Percentiles rank a stretch among this genome's conserved stretches.
phyloP scores from a whole-genome alignment of 2,329 filamentous ascomycete species.

The Cercospora sesami region DNA sequence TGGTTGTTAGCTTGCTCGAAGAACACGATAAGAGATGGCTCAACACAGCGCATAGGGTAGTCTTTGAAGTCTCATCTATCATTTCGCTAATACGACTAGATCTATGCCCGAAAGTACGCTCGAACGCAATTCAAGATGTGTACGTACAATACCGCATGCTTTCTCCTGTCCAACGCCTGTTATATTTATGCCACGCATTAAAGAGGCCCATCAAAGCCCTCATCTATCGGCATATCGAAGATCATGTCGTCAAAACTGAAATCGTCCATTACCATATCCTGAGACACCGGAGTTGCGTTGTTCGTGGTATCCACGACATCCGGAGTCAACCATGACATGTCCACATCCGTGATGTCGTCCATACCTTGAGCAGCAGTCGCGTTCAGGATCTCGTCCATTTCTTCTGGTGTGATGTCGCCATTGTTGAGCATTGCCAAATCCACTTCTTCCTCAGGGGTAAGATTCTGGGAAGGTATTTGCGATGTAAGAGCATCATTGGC shows the following conservation, averaged over 20 bases:
- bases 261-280: conserved; percentile 29
- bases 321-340: conserved; percentile 14
- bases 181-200: background rate
- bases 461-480: conserved; percentile 14
- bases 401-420: conserved; percentile 18
- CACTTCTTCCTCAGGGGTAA: conserved; percentile 3
- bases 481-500: conserved; percentile 29
- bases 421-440: conserved; percentile 17
- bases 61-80: background rate
- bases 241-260: conserved; percentile 27
- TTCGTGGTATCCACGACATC: conserved; percentile 7
- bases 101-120: background rate
- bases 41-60: too few species aligned
- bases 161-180: background rate
- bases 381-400: conserved; percentile 31
- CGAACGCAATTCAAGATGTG: background rate
- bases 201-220: background rate
- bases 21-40: background rate
- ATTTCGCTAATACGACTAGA: background rate
- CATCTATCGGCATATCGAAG: conserved; percentile 34
- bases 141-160: background rate
- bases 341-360: background rate
- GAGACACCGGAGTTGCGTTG: conserved; percentile 4
- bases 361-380: conserved; percentile 8
- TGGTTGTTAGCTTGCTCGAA: background rate